Evolutionary conservation across 495 filamentous ascomycete species (phyloP).

Genomic region (Echria macrotheca): DNA sequence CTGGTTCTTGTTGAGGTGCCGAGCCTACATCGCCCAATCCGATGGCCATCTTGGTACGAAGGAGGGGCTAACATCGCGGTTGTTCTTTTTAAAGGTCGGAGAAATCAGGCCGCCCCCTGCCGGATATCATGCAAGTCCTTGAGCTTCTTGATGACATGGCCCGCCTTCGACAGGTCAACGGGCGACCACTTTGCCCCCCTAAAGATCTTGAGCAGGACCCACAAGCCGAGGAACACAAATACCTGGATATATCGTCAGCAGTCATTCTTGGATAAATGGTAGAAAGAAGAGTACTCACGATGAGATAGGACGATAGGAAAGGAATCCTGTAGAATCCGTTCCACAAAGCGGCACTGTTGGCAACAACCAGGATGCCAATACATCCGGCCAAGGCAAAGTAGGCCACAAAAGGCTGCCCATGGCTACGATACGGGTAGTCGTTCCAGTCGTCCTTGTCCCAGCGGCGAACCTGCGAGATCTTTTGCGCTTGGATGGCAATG

Average conservation of each 20-base stretch:
- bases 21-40: too few relatives aligned
- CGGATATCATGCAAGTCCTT: conserved; percentile 14
- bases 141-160: conserved; percentile 11
- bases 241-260: conserved; percentile 11
- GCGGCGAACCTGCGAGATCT: conserved; percentile 28
- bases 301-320: conserved; percentile 36
- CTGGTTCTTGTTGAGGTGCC: too few relatives aligned
- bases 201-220: conserved; percentile 27
- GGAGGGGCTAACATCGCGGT: too few relatives aligned
- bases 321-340: conserved; percentile 24
- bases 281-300: conserved; percentile 21
- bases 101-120: conserved; percentile 2
- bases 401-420: conserved; percentile 38
- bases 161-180: conserved; percentile 26
- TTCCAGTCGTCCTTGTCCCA: conserved; percentile 23
- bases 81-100: too few relatives aligned
- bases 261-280: too few relatives aligned
- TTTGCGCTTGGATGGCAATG: conserved; percentile 19
- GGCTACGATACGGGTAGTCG: conserved; percentile 39
- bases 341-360: conserved; percentile 39
- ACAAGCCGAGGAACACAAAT: conserved; percentile 28
- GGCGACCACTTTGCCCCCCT: conserved; percentile 23
- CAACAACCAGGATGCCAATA: conserved; percentile 32
- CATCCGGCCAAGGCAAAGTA: conserved; percentile 36
- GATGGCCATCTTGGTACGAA: too few relatives aligned